Conservation (phyloP, 768 basidiomycete species). For the Tulasnella sp. region DNA sequence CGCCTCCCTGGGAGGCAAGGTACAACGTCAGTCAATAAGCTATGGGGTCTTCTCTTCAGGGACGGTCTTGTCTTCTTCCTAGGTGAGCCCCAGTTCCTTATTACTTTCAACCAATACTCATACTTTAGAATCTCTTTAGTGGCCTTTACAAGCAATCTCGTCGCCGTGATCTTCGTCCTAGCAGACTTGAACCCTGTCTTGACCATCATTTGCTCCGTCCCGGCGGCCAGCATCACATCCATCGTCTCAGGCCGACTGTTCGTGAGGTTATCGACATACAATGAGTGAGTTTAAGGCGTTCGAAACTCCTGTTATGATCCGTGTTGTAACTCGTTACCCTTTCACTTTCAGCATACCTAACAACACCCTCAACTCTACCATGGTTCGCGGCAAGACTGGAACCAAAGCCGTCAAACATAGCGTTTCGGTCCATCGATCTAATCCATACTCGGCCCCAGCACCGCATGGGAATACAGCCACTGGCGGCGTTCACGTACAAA, state of each 20-base stretch:
- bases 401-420: background rate
- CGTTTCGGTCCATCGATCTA: background rate
- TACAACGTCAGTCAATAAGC: conserved; percentile 20
- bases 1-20: conserved; percentile 35
- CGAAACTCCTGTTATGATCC: background rate
- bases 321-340: background rate
- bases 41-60: background rate
- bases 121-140: conserved; percentile 25
- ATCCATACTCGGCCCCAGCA: background rate
- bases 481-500: conserved; percentile 11
- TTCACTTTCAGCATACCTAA: background rate
- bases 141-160: conserved; percentile 44
- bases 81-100: conserved; percentile 29
- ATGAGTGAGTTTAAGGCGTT: background rate
- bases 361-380: background rate
- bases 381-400: background rate
- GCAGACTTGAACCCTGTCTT: conserved; percentile 46
- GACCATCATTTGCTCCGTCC: conserved; percentile 19
- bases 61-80: conserved; percentile 1
- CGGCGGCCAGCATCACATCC: conserved; percentile 10
- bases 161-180: conserved; percentile 23
- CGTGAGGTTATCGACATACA: conserved; percentile 15
- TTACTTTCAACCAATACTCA: background rate
- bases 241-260: conserved; percentile 21
- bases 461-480: background rate